Percentiles rank a stretch among this genome's conserved stretches.
phyloP scores from a whole-genome alignment of 371 early-diverging fungal species.

The Zancudomyces culisetae region DNA sequence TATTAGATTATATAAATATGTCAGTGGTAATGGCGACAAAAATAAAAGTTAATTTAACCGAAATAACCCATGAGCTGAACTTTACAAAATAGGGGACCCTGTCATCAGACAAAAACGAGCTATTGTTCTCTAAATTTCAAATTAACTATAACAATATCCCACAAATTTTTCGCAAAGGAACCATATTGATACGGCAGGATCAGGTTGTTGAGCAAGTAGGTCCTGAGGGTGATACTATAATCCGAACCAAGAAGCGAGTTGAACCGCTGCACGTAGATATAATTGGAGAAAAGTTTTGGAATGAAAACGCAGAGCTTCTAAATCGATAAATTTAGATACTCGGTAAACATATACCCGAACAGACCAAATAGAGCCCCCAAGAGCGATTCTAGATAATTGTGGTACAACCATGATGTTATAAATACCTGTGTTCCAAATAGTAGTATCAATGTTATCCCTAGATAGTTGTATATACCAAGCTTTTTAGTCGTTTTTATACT shows the following conservation, averaged over 20 bases:
- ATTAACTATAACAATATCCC: slow-evolving; percentile 76
- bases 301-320: slow-evolving; percentile 13
- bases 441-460: no score
- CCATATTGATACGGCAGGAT: slow-evolving; percentile 43
- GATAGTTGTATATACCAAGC: slow-evolving; percentile 5
- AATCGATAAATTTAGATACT: no score
- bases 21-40: slow-evolving; percentile 3
- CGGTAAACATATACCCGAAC: no score
- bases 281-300: slow-evolving; percentile 76
- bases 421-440: slow-evolving; percentile 53
- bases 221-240: slow-evolving; percentile 9
- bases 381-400: slow-evolving; percentile 47
- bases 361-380: slow-evolving; percentile 49
- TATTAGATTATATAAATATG: no score
- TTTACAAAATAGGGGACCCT: slow-evolving; percentile 66
- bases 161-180: slow-evolving; percentile 71
- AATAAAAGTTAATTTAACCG: no score
- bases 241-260: slow-evolving; percentile 29
- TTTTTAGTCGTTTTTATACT: no score
- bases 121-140: slow-evolving; percentile 58
- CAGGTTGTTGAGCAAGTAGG: slow-evolving; percentile 8
- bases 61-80: background rate
- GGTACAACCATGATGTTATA: slow-evolving; percentile 62
- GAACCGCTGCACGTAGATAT: slow-evolving; percentile 57
- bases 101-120: slow-evolving; percentile 76